Evolutionary conservation across 352 stramenopile genomes (phyloP).

Genomic region (Pythium periplocum): DNA sequence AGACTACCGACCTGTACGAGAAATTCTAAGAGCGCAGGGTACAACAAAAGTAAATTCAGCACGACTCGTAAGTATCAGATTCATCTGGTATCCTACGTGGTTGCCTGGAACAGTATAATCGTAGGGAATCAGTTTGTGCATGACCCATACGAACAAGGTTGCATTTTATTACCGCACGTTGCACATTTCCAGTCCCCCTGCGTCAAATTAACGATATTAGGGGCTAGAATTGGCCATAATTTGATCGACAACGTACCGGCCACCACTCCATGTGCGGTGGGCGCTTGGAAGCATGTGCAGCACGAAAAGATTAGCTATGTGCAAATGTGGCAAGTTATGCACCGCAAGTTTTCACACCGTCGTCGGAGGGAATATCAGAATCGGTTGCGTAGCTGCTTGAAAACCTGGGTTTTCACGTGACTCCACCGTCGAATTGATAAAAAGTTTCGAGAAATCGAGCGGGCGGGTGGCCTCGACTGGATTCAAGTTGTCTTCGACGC

Average conservation of each 20-base stretch:
- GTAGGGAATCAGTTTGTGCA: slow-evolving; percentile 1
- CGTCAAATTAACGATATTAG: slow-evolving; percentile 2
- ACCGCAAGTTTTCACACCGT: too few species aligned
- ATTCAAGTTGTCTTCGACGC: too few species aligned
- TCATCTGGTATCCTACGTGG: slow-evolving; percentile 10
- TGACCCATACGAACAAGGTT: not conserved
- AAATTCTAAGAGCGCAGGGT: slow-evolving; percentile 46
- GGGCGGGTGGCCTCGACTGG: too few species aligned
- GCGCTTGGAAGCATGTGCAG: not conserved
- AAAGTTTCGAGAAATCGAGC: too few species aligned
- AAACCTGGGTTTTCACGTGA: too few species aligned
- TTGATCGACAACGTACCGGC: slow-evolving; percentile 33
- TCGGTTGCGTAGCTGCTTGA: too few species aligned
- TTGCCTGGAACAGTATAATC: slow-evolving; percentile 13
- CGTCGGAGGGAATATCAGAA: too few species aligned
- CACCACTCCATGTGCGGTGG: slow-evolving; percentile 73
- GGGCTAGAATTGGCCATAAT: slow-evolving; percentile 2
- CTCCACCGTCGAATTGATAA: too few species aligned
- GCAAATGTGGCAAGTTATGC: too few species aligned
- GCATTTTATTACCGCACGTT: slow-evolving; percentile 40
- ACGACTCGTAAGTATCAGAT: slow-evolving; percentile 1
- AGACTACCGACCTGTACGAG: slow-evolving; percentile 38
- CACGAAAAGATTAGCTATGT: too few species aligned
- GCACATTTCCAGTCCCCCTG: slow-evolving; percentile 79
- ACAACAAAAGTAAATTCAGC: slow-evolving; percentile 8